Percentiles rank a stretch among this genome's conserved stretches.
Evolutionary conservation across 2,329 filamentous ascomycete genomes (phyloP).

Genomic region (Aspergillus sp.): DNA sequence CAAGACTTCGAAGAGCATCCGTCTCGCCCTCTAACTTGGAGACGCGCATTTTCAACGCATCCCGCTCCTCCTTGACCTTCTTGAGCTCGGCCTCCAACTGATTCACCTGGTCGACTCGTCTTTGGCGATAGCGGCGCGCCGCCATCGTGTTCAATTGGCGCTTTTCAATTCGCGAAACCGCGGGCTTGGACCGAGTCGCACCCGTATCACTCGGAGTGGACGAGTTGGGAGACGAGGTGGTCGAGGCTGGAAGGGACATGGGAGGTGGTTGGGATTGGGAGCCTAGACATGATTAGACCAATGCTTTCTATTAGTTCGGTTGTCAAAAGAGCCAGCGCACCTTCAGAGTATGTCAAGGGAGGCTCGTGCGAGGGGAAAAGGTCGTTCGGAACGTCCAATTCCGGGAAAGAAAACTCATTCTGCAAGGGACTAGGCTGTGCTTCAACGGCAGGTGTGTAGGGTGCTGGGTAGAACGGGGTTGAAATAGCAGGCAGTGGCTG

Average conservation of each 20-base stretch:
- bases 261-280: background rate
- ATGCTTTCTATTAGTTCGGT: background rate
- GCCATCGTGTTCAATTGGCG: slow-evolving; percentile 10
- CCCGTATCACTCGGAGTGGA: slow-evolving; percentile 6
- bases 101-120: slow-evolving; percentile 9
- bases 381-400: background rate
- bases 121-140: slow-evolving; percentile 8
- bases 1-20: slow-evolving; percentile 5
- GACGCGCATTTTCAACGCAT: slow-evolving; percentile 10
- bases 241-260: background rate
- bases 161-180: slow-evolving; percentile 7
- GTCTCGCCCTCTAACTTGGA: slow-evolving; percentile 15
- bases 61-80: slow-evolving; percentile 8
- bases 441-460: background rate
- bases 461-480: background rate
- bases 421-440: background rate
- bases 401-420: background rate
- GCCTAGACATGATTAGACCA: background rate
- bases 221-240: slow-evolving; percentile 2
- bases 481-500: slow-evolving; percentile 3
- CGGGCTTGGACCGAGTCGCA: background rate
- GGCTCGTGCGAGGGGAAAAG: slow-evolving; percentile 4
- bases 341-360: slow-evolving; percentile 1
- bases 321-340: background rate
- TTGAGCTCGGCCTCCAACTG: slow-evolving; percentile 12